Percentiles rank a stretch among this genome's conserved stretches.
Evolutionary conservation across 1,139 yeast species (phyloP).

Genomic region (Sugiyamaella paludigena): DNA sequence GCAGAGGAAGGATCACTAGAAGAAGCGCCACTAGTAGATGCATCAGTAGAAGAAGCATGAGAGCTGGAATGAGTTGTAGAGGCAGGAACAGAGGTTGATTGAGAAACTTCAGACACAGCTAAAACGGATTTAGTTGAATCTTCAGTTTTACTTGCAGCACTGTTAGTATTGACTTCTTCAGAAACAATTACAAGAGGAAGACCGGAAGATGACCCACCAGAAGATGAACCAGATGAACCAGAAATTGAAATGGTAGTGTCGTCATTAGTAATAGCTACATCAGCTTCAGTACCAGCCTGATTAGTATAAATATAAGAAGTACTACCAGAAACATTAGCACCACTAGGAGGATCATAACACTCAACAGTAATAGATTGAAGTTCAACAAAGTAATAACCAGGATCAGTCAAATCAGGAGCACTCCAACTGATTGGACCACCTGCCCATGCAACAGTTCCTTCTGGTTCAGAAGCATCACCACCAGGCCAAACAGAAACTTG

Average conservation of each 20-base stretch:
- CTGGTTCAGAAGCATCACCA: conserved; percentile 61
- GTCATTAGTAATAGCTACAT: conserved; percentile 21
- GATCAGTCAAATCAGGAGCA: conserved; percentile 64
- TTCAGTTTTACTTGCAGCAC: background rate
- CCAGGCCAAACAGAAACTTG: conserved; percentile 95
- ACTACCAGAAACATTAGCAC: conserved; percentile 46
- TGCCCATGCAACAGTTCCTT: conserved; percentile 91
- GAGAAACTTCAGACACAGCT: conserved; percentile 11
- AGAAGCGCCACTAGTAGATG: conserved; percentile 12
- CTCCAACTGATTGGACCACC: conserved; percentile 90
- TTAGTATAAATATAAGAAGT: conserved; percentile 50
- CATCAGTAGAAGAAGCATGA: conserved; percentile 13
- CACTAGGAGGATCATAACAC: conserved; percentile 69
- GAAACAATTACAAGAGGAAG: conserved; percentile 12
- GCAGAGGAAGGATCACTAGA: conserved; percentile 9
- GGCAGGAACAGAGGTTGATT: conserved; percentile 20
- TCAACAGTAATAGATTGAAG: conserved; percentile 59
- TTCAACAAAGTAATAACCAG: conserved; percentile 76
- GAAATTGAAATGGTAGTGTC: conserved; percentile 11
- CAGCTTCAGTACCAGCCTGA: conserved; percentile 44
- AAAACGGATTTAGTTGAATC: background rate
- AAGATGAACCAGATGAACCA: background rate
- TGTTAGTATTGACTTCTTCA: background rate
- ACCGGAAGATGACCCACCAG: conserved; percentile 8
- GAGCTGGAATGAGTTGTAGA: conserved; percentile 12